Conservation (phyloP, 2,329 filamentous ascomycete genomes). For the Penicillium sp. region DNA sequence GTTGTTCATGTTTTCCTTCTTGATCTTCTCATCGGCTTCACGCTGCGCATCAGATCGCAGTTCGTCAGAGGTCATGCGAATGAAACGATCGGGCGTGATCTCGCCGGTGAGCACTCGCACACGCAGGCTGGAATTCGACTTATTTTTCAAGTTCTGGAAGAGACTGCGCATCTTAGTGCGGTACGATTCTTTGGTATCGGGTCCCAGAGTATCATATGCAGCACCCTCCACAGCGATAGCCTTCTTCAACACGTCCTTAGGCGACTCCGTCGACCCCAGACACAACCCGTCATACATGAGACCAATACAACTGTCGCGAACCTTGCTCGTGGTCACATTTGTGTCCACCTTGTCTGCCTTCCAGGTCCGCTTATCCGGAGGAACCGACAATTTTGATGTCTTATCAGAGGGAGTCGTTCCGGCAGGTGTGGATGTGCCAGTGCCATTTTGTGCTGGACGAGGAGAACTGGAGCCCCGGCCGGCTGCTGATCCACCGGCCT, state of each 20-base stretch:
- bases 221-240: conserved; percentile 77
- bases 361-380: conserved; percentile 78
- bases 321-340: conserved; percentile 72
- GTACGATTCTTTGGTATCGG: conserved; percentile 74
- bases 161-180: conserved; percentile 87
- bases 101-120: conserved; percentile 74
- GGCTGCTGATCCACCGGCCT: conserved; percentile 43
- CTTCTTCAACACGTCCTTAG: conserved; percentile 68
- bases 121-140: conserved; percentile 78
- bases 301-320: conserved; percentile 83
- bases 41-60: conserved; percentile 85
- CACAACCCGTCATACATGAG: conserved; percentile 93
- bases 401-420: conserved; percentile 50
- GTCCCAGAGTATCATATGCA: conserved; percentile 70
- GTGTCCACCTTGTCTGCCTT: conserved; percentile 79
- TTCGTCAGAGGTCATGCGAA: conserved; percentile 86
- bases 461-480: conserved; percentile 46
- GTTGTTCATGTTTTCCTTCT: conserved; percentile 95
- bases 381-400: conserved; percentile 58
- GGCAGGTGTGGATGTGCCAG: conserved; percentile 54
- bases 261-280: conserved; percentile 62
- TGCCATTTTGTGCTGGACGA: conserved; percentile 56
- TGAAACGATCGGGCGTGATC: conserved; percentile 74
- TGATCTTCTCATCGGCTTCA: conserved; percentile 73
- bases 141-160: conserved; percentile 93